Evolutionary conservation across 2,329 filamentous ascomycete genomes (phyloP), one percentile per base, ranked within the genome.

Genomic region (Neonectria magnoliae): DNA sequence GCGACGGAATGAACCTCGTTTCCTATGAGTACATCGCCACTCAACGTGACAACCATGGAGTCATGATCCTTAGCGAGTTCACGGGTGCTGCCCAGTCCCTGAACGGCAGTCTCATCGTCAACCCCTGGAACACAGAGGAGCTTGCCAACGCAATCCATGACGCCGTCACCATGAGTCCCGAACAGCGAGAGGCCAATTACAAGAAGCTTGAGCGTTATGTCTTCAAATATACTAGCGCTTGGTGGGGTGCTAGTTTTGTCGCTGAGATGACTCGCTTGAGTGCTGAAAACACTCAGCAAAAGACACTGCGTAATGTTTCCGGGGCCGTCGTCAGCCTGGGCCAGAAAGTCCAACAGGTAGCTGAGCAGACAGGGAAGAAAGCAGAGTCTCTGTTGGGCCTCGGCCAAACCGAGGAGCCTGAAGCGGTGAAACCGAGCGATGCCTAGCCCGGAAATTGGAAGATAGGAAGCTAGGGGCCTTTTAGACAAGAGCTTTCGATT

Each of bases 121-220:
- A 99, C 80, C 96, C 96, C 1, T 99, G 96, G 96, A 98, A 98
- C 78, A 98, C 94, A 0, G 94, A 98, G 76, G 95, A 98, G 79
- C 84, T 98, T 41, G 94, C 95, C 44, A 93, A 94, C 73, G 93
- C 94, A 6, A 94, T 98, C 71, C 92, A 98, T 79, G 94, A 97
- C 70, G 93, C 95, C n/a, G 94, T 98, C 47, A 97, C 94, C 59
- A 98, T 98, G 93, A 91, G 91, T 57, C 89, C 94, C 18, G 94
- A 97, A 80, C 92, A 96, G 81, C 90, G 94, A 57, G 89, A 91
- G 65, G 84, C 90, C 62, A 98, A 98, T 80, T 98, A 93, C 82
- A 89, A 91, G 77, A 98, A 98, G 80, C 85, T 99, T 64, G 92
- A 96, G 77, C 93, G 93, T 81, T 98, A 98, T 76, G 93, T 98